Conservation (phyloP, 805 yeast genomes). For the Cyberlindnera samutprakarnensis region DNA sequence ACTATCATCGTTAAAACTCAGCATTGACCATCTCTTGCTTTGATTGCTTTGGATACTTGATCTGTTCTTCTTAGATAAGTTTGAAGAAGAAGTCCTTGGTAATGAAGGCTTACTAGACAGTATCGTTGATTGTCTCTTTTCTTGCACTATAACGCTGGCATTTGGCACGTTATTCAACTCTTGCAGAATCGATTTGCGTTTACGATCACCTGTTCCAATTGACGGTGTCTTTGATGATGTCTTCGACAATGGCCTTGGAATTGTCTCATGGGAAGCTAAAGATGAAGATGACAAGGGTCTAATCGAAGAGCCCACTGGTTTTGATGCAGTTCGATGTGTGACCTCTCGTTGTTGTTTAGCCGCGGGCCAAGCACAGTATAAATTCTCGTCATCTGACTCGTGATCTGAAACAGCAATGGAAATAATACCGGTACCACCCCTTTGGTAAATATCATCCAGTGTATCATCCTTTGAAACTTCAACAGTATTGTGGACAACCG, state of each 20-base stretch:
- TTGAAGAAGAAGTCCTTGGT: conserved; percentile 19
- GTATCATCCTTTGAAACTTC: conserved; percentile 5
- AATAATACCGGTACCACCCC: conserved; percentile 13
- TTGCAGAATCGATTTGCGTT: conserved; percentile 13
- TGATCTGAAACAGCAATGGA: conserved; percentile 20
- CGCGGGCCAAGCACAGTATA: conserved; percentile 6
- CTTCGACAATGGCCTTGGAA: neutral
- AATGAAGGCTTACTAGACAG: conserved; percentile 9
- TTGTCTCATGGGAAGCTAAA: neutral
- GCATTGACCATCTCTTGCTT: conserved; percentile 23
- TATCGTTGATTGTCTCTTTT: conserved; percentile 19
- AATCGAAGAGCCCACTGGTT: too few relatives aligned
- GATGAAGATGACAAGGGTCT: too few relatives aligned
- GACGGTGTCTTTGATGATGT: neutral
- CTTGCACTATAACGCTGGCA: conserved; percentile 8
- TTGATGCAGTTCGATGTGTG: neutral
- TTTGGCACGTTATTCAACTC: conserved; percentile 15
- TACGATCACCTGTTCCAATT: too few relatives aligned
- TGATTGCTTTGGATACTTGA: conserved; percentile 12
- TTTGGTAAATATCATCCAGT: conserved; percentile 13
- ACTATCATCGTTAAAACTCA: conserved; percentile 20
- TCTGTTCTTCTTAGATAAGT: conserved; percentile 17
- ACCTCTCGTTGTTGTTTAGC: neutral
- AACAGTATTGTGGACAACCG: neutral
- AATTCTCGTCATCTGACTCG: conserved; percentile 17